These are phyloP conservation scores for Pterocarpus santalinus DNA, from an alignment of 306 rosid species.

Conservation along the genomic window DNA sequence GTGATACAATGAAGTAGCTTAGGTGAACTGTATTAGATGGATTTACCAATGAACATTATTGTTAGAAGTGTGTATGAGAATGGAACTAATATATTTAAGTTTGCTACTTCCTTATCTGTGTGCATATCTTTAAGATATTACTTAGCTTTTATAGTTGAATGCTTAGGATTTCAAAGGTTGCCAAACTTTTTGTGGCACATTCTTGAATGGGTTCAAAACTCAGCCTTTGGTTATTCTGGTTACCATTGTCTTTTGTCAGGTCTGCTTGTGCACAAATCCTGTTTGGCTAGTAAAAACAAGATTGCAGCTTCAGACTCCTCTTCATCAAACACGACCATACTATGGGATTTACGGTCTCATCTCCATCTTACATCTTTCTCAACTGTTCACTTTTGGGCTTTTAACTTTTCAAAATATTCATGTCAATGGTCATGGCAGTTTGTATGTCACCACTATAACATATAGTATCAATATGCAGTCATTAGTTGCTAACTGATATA, in stretches of 20 bases:
- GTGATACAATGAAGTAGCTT: conserved; percentile 23
- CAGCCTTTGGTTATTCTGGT: conserved; percentile 42
- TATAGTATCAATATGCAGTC: conserved; percentile 17
- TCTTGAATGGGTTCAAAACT: conserved; percentile 26
- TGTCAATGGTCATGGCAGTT: background rate
- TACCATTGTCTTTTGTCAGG: conserved; percentile 62
- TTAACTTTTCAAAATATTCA: conserved; percentile 23
- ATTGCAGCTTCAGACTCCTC: conserved; percentile 97
- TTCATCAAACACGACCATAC: conserved; percentile 88
- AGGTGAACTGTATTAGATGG: conserved; percentile 29
- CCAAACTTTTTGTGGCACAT: conserved; percentile 12
- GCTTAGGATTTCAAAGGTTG: conserved; percentile 33
- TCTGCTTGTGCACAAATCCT: conserved; percentile 90
- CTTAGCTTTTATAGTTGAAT: conserved; percentile 35
- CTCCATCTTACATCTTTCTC: conserved; percentile 56
- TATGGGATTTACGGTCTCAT: conserved; percentile 90
- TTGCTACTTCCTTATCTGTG: conserved; percentile 26
- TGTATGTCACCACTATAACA: background rate
- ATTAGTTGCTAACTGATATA: conserved; percentile 20
- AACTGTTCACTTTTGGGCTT: conserved; percentile 50
- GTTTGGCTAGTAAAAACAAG: conserved; percentile 97
- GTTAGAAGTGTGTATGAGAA: conserved; percentile 33
- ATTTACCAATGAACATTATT: conserved; percentile 33
- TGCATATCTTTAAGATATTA: conserved; percentile 32
- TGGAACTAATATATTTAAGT: conserved; percentile 21